These are phyloP conservation scores for slime mould (Dictyostelium discoideum) DNA, from an alignment of 78 protist genomes.

Conservation along the genomic window DNA sequence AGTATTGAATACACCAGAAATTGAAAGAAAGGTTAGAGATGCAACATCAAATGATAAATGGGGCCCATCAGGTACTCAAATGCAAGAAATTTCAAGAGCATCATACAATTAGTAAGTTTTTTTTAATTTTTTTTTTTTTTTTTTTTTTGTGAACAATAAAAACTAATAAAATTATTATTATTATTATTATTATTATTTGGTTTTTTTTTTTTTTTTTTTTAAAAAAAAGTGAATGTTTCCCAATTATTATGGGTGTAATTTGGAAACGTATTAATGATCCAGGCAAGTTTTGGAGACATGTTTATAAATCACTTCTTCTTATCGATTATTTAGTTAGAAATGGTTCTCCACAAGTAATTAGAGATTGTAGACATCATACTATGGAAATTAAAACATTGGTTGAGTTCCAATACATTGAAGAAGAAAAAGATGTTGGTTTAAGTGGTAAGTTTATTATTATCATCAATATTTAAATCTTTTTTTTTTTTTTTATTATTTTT, in stretches of 20 bases:
- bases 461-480: neutral
- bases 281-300: constrained; percentile 86
- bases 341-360: constrained; percentile 82
- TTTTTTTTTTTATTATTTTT: neutral
- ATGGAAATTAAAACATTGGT: constrained; percentile 78
- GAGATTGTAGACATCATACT: constrained; percentile 82
- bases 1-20: constrained; percentile 78
- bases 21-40: constrained; percentile 83
- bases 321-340: constrained; percentile 80
- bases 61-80: constrained; percentile 88
- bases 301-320: constrained; percentile 77
- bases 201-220: neutral
- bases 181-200: neutral
- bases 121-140: neutral
- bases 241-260: constrained; percentile 84
- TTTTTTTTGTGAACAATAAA: neutral
- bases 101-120: constrained; percentile 72
- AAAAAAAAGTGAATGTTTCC: constrained; percentile 65
- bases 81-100: constrained; percentile 84
- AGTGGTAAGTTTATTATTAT: constrained; percentile 62
- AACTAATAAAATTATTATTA: neutral
- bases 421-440: constrained; percentile 83
- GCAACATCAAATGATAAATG: constrained; percentile 88
- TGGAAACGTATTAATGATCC: constrained; percentile 84
- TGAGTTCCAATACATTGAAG: constrained; percentile 84